These are phyloP conservation scores for Coemansia sp. DNA, from an alignment of 192 early-diverging fungal species.

Conservation along the genomic window DNA sequence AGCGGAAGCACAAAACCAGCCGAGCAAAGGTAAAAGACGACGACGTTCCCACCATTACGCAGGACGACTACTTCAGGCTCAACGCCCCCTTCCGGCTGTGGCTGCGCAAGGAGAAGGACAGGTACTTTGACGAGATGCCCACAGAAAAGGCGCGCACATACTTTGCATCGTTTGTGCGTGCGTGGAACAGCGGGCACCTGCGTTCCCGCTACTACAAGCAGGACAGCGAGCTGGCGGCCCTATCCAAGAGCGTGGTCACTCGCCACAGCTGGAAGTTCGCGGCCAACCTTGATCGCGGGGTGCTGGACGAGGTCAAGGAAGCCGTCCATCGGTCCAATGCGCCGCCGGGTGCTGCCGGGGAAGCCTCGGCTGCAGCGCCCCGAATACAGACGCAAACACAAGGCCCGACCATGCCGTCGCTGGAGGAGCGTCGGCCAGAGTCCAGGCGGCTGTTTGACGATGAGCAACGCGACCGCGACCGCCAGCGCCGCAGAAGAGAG, in stretches of 20 bases:
- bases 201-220: conserved; percentile 54
- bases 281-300: conserved; percentile 26
- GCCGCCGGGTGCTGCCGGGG: background rate
- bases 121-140: conserved; percentile 75
- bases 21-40: background rate
- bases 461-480: conserved; percentile 33
- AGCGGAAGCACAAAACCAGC: background rate
- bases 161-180: conserved; percentile 82
- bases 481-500: conserved; percentile 23
- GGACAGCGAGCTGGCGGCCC: conserved; percentile 65
- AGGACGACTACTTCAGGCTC: conserved; percentile 77
- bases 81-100: conserved; percentile 80
- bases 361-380: background rate
- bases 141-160: conserved; percentile 67
- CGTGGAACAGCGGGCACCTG: conserved; percentile 79
- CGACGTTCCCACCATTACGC: conserved; percentile 16
- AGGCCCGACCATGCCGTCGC: conserved; percentile 12
- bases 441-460: conserved; percentile 17
- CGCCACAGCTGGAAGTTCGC: conserved; percentile 79
- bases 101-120: conserved; percentile 69
- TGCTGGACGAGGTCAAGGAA: conserved; percentile 22
- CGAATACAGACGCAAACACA: background rate
- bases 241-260: conserved; percentile 63
- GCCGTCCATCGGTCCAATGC: conserved; percentile 14
- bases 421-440: background rate